Conservation (phyloP, 2,329 filamentous ascomycete species). For the Pseudodiploospora longispora region DNA sequence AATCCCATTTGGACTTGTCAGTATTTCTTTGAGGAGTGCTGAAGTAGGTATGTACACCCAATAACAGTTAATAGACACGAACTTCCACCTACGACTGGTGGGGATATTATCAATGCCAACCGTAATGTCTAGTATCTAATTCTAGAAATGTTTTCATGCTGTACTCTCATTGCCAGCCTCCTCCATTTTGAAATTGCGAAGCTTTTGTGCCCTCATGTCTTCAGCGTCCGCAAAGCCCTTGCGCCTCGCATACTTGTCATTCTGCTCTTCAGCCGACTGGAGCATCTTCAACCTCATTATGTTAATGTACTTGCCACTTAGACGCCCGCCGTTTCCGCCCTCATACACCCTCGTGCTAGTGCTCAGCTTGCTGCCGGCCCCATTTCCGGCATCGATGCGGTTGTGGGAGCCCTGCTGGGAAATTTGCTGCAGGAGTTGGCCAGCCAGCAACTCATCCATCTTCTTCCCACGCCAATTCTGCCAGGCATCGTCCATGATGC, state of each 20-base stretch:
- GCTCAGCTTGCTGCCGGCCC: slow-evolving; percentile 26
- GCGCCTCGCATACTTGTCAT: slow-evolving; percentile 53
- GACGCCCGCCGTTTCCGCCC: slow-evolving; percentile 43
- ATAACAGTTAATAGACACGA: too few relatives aligned
- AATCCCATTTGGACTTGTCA: too few relatives aligned
- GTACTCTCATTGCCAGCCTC: slow-evolving; percentile 10
- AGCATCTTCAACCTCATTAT: slow-evolving; percentile 43
- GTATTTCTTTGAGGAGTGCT: too few relatives aligned
- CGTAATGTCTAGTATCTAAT: background rate
- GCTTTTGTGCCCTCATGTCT: slow-evolving; percentile 34
- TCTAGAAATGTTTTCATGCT: slow-evolving; percentile 5
- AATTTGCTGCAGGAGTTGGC: slow-evolving; percentile 60
- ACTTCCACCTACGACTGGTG: too few relatives aligned
- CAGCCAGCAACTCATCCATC: slow-evolving; percentile 81
- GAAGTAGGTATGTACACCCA: too few relatives aligned
- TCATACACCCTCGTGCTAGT: slow-evolving; percentile 37
- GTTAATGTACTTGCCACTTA: slow-evolving; percentile 46
- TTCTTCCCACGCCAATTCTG: slow-evolving; percentile 73
- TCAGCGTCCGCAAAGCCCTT: slow-evolving; percentile 48
- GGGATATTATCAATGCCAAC: too few relatives aligned
- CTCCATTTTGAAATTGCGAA: slow-evolving; percentile 23
- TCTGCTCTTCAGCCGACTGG: slow-evolving; percentile 45
- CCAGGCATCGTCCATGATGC: slow-evolving; percentile 73
- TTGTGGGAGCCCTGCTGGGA: slow-evolving; percentile 27
- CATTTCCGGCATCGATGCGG: slow-evolving; percentile 25